phyloP scores from a whole-genome alignment of 2,329 filamentous ascomycete genomes.

The Penicillium rolfsii region DNA sequence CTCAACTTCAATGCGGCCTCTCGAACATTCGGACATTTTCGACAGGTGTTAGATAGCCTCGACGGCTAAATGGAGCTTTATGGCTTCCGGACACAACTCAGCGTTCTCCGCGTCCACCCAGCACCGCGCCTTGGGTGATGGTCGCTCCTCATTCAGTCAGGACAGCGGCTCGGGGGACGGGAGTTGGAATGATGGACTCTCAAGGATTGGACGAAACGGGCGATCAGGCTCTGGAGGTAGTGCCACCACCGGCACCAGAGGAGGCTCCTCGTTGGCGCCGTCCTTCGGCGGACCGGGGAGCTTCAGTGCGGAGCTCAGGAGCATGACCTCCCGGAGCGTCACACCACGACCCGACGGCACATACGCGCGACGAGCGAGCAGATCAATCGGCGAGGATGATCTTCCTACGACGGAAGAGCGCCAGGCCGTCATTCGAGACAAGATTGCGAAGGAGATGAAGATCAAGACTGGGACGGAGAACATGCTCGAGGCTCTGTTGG shows the following conservation, averaged over 20 bases:
- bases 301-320: slow-evolving; percentile 86
- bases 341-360: slow-evolving; percentile 61
- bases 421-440: slow-evolving; percentile 75
- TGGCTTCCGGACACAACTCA: slow-evolving; percentile 51
- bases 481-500: slow-evolving; percentile 89
- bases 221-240: slow-evolving; percentile 61
- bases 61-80: slow-evolving; percentile 49
- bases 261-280: slow-evolving; percentile 65
- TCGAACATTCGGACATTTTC: slow-evolving; percentile 29
- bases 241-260: slow-evolving; percentile 68
- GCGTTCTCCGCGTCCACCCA: slow-evolving; percentile 48
- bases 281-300: slow-evolving; percentile 74
- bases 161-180: slow-evolving; percentile 44
- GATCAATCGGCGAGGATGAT: slow-evolving; percentile 65
- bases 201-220: slow-evolving; percentile 41
- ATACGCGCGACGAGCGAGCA: slow-evolving; percentile 49
- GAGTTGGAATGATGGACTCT: slow-evolving; percentile 42
- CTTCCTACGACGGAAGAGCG: slow-evolving; percentile 68
- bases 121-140: slow-evolving; percentile 44
- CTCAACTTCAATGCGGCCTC: slow-evolving; percentile 39
- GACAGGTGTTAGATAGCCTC: slow-evolving; percentile 42
- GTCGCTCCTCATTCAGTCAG: slow-evolving; percentile 43
- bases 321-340: slow-evolving; percentile 66
- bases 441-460: slow-evolving; percentile 93
- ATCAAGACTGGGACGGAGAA: slow-evolving; percentile 98